phyloP scores from a whole-genome alignment of 345 rosid species.

The Pelargonium nanum region DNA sequence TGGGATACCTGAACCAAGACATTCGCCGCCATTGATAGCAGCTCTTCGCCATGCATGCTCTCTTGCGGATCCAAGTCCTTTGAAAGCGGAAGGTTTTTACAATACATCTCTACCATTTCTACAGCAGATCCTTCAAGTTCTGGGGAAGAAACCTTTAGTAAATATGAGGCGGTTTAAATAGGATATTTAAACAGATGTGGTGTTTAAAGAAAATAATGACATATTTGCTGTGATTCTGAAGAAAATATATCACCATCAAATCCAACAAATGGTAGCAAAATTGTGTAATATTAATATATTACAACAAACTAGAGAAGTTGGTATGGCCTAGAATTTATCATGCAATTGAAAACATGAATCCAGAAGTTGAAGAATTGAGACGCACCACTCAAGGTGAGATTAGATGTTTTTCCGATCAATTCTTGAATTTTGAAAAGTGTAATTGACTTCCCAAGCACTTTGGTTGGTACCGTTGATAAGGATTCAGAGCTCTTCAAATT shows the following conservation, averaged over 20 bases:
- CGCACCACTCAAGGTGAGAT: constrained; percentile 48
- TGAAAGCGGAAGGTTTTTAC: constrained; percentile 67
- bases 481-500: constrained; percentile 36
- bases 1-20: constrained; percentile 71
- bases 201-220: not conserved
- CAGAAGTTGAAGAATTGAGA: constrained; percentile 13
- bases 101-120: constrained; percentile 59
- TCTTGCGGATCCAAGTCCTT: constrained; percentile 90
- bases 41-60: constrained; percentile 91
- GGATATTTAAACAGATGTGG: not conserved
- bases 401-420: constrained; percentile 42
- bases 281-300: not conserved
- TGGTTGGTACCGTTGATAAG: constrained; percentile 29
- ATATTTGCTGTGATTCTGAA: not conserved
- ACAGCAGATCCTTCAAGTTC: constrained; percentile 54
- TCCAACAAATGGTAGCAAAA: not conserved
- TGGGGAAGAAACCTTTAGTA: constrained; percentile 15
- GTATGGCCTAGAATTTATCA: constrained; percentile 4
- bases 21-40: constrained; percentile 61
- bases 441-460: constrained; percentile 69
- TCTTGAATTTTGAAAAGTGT: constrained; percentile 59
- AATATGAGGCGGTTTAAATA: constrained; percentile 8
- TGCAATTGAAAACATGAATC: not conserved
- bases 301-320: not conserved
- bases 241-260: not conserved